phyloP scores from a whole-genome alignment of 345 rosid genomes.

The Mercurialis annua region DNA sequence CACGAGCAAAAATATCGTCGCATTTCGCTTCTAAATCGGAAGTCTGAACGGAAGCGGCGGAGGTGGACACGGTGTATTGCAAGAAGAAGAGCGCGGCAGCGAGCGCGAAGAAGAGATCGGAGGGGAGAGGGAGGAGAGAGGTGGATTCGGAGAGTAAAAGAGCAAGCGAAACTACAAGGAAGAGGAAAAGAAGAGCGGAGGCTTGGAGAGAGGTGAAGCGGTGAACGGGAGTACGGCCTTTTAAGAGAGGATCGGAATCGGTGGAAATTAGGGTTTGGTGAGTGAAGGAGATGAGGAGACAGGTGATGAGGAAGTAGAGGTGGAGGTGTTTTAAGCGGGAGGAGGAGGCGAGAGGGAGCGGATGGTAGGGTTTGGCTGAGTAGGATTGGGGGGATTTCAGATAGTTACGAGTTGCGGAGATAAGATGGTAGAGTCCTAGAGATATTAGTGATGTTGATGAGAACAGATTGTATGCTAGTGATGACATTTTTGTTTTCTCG shows the following conservation, averaged over 20 bases:
- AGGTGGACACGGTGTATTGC: conserved; percentile 52
- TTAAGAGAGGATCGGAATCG: conserved; percentile 77
- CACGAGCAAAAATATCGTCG: conserved; percentile 56
- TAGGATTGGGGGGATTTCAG: conserved; percentile 69
- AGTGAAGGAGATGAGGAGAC: conserved; percentile 56
- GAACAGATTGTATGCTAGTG: conserved; percentile 55
- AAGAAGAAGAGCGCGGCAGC: conserved; percentile 75
- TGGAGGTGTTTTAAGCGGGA: conserved; percentile 50
- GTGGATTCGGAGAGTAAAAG: conserved; percentile 63
- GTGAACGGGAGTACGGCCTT: conserved; percentile 85
- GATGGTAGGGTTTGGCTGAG: conserved; percentile 78
- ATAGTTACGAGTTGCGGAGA: conserved; percentile 56
- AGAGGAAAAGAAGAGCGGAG: conserved; percentile 79
- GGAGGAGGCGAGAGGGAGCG: conserved; percentile 30
- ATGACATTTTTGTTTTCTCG: conserved; percentile 39
- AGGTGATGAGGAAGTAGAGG: conserved; percentile 50
- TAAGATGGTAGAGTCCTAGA: conserved; percentile 68
- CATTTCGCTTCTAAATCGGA: conserved; percentile 87
- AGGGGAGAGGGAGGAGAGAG: conserved; percentile 60
- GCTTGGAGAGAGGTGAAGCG: conserved; percentile 73
- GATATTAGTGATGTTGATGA: conserved; percentile 56
- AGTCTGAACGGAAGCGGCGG: conserved; percentile 65
- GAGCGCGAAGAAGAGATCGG: conserved; percentile 79
- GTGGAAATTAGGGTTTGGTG: conserved; percentile 66
- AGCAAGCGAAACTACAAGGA: conserved; percentile 57